Evolutionary conservation across 129 eudicot genomes (phyloP).

Genomic region (Chrysanthemum makinoi): DNA sequence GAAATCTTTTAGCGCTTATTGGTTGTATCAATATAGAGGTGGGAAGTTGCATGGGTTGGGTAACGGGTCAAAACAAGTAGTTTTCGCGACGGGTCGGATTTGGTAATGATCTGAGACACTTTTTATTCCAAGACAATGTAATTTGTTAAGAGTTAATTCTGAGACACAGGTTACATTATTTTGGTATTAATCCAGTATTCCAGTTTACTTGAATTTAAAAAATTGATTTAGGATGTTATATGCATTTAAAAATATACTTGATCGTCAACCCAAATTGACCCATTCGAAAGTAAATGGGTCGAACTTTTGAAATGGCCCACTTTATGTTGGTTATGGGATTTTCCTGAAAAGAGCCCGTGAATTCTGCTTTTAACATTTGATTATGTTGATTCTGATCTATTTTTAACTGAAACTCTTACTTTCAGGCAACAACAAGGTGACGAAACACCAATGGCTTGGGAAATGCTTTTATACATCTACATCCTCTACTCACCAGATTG

Average conservation of each 20-base stretch:
- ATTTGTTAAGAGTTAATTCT: too few relatives aligned
- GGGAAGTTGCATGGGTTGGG: background rate
- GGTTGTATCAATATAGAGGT: background rate
- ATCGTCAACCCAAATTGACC: too few relatives aligned
- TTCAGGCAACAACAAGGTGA: slow-evolving; percentile 90
- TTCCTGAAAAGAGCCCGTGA: background rate
- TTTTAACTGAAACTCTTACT: background rate
- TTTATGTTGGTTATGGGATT: background rate
- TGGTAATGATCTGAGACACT: background rate
- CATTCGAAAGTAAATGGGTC: too few relatives aligned
- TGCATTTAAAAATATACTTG: too few relatives aligned
- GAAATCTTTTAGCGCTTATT: background rate
- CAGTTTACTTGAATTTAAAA: too few relatives aligned
- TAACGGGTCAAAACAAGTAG: background rate
- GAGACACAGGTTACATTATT: too few relatives aligned
- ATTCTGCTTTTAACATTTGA: background rate
- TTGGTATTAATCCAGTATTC: too few relatives aligned
- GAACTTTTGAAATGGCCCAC: too few relatives aligned
- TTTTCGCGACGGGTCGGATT: background rate
- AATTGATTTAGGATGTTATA: too few relatives aligned
- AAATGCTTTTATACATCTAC: slow-evolving; percentile 87
- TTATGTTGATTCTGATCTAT: background rate
- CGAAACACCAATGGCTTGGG: slow-evolving; percentile 96
- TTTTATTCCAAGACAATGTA: background rate
- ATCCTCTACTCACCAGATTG: slow-evolving; percentile 91